Evolutionary conservation across 2,329 filamentous ascomycete species (phyloP), one percentile per base, ranked within the genome.

Genomic region (Ophiostoma sp.): DNA sequence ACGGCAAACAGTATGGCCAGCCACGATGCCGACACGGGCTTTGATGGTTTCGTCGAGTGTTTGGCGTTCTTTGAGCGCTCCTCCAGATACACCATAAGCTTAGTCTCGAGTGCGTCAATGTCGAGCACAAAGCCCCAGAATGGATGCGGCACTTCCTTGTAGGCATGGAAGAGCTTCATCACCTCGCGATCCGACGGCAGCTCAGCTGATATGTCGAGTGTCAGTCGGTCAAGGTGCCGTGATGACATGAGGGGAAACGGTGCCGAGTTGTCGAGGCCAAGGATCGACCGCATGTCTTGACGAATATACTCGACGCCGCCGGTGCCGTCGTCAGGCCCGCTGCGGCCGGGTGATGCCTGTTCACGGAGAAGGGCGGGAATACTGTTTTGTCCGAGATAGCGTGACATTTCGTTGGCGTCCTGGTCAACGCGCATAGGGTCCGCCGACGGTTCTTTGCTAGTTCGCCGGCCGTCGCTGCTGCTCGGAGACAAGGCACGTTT

Each of bases 41-140:
- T 33, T 20, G 62, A 65, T 20, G 62, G 35, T 15, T 35, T 35
- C 20, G 62, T 35, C 33, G 62, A 39, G 27, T 79, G 82, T 15
- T 81, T 83, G 2, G 84, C 83, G 73, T 83, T 86, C 71, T 86
- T 84, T 5, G 86, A 86, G 66, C 87, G 82, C 71, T 89, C 87
- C 74, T 89, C 87, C 1, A 90, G 80, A 73, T 90, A 89, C 31
- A 87, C 81, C 82, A 89, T 89, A 66, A 90, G 80, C 72, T 84
- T 86, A 4, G 86, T 84, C 74, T 90, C 87, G 36, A 90, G 83
- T 69, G 89, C 87, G 70, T 89, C 86, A 69, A 90, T 86, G 73
- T 89, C 87, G 71, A 89, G 84, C 23, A 90, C 85, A 67, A 90
- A 87, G 1, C 87, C 87, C 87, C 87, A 90, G 74, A 90, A 90